A percentile compares a stretch with the other conserved stretches of the same genome.
These are phyloP conservation scores for Fusarium brachygibbosum DNA, from an alignment of 2,329 filamentous ascomycete genomes.

Conservation along the genomic window DNA sequence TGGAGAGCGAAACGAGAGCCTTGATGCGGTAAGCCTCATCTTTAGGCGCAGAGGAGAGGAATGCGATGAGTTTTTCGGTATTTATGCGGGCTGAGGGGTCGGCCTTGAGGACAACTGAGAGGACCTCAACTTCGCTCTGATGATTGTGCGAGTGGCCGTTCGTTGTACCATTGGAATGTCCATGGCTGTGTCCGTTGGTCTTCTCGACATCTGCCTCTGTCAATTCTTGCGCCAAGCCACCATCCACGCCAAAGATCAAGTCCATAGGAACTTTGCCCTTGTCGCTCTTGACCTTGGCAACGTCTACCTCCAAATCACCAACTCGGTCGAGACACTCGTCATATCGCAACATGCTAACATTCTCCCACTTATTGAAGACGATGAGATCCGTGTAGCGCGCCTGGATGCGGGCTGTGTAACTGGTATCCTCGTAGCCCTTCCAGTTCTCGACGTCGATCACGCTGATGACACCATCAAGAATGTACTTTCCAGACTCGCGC, in stretches of 20 bases:
- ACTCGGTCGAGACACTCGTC: conserved; percentile 84
- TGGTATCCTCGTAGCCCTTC: conserved; percentile 91
- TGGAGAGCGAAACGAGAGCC: conserved; percentile 67
- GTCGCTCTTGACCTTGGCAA: conserved; percentile 87
- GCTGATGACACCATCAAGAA: conserved; percentile 87
- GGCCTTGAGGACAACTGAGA: conserved; percentile 79
- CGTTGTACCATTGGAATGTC: conserved; percentile 53
- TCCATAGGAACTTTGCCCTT: conserved; percentile 83
- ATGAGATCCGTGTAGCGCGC: conserved; percentile 91
- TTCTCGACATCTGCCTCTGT: conserved; percentile 57
- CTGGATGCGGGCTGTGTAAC: conserved; percentile 89
- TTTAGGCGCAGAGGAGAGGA: conserved; percentile 83
- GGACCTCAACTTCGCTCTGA: conserved; percentile 92
- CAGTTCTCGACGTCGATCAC: conserved; percentile 97
- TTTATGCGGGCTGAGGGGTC: conserved; percentile 60
- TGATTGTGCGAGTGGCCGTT: conserved; percentile 64
- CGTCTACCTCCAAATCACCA: conserved; percentile 83
- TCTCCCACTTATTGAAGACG: conserved; percentile 94
- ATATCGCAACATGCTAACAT: conserved; percentile 77
- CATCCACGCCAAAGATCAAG: conserved; percentile 89
- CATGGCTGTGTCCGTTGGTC: conserved; percentile 53
- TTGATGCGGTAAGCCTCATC: conserved; percentile 98
- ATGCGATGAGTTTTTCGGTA: conserved; percentile 71
- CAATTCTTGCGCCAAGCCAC: conserved; percentile 75
- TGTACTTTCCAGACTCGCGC: conserved; percentile 76